These are phyloP conservation scores for Phytopythium helicoides DNA, from an alignment of 352 stramenopile species.

Conservation along the genomic window DNA sequence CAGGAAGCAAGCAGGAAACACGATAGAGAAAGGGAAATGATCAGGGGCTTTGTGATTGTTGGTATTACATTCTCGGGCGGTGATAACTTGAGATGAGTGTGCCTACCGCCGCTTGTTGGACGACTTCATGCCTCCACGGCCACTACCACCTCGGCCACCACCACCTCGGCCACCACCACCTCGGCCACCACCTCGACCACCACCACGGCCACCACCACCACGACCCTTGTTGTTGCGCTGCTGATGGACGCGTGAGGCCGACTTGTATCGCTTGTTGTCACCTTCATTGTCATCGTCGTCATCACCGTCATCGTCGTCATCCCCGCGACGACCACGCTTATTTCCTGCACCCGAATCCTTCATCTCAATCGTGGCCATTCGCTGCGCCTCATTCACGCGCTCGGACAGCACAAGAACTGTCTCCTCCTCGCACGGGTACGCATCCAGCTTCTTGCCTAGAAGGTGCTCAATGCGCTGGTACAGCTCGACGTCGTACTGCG, in stretches of 20 bases:
- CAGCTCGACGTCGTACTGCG: constrained; percentile 98
- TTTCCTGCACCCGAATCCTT: constrained; percentile 70
- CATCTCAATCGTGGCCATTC: constrained; percentile 91
- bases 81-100: neutral
- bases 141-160: constrained; percentile 16
- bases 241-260: constrained; percentile 50
- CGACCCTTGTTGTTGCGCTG: constrained; percentile 13
- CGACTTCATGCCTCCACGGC: constrained; percentile 8
- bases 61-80: constrained; percentile 2
- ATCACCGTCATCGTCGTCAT: constrained; percentile 38
- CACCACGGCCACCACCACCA: constrained; percentile 10
- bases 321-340: constrained; percentile 66
- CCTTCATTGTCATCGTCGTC: constrained; percentile 33
- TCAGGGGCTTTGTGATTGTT: neutral
- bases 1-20: neutral
- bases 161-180: constrained; percentile 24
- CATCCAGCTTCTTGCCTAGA: constrained; percentile 78
- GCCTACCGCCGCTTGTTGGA: constrained; percentile 37
- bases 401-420: constrained; percentile 97
- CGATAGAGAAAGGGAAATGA: neutral
- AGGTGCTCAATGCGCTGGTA: constrained; percentile 97
- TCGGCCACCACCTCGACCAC: constrained; percentile 18
- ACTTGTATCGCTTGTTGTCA: constrained; percentile 78
- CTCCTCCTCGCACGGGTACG: constrained; percentile 90
- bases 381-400: constrained; percentile 96